These are phyloP conservation scores for Coemansia brasiliensis DNA, from an alignment of 192 early-diverging fungal genomes.

Conservation along the genomic window DNA sequence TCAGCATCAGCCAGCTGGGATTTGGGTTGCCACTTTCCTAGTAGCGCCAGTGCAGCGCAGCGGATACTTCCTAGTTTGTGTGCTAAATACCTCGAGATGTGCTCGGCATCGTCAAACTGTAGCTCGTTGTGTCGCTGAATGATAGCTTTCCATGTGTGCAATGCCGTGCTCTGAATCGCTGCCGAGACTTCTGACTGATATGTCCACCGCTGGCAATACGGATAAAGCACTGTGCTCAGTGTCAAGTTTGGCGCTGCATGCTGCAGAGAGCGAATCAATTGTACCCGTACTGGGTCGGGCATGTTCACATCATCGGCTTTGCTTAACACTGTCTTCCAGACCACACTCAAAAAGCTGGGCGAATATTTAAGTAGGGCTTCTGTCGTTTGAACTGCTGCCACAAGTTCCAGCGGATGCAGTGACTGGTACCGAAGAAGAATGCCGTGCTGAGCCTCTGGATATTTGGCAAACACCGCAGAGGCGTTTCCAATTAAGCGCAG, in stretches of 20 bases:
- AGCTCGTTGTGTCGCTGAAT: conserved; percentile 49
- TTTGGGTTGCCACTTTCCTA: conserved; percentile 29
- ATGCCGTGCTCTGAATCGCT: conserved; percentile 24
- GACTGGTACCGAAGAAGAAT: conserved; percentile 51
- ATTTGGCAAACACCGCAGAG: conserved; percentile 47
- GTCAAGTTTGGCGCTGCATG: conserved; percentile 47
- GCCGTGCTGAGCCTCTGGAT: conserved; percentile 55
- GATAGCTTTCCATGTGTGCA: conserved; percentile 30
- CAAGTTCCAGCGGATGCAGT: conserved; percentile 52
- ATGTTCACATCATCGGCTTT: conserved; percentile 31
- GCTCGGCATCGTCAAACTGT: conserved; percentile 25
- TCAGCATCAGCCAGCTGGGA: not conserved
- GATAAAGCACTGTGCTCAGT: conserved; percentile 39
- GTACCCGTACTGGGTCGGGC: conserved; percentile 36
- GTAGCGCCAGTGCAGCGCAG: conserved; percentile 23
- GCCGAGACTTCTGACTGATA: conserved; percentile 20
- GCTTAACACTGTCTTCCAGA: conserved; percentile 51
- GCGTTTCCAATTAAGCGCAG: conserved; percentile 53
- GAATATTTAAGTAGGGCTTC: conserved; percentile 48
- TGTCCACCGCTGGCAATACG: conserved; percentile 35
- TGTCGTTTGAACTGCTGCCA: conserved; percentile 49
- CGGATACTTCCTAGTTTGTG: conserved; percentile 18
- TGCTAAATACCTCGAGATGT: conserved; percentile 17
- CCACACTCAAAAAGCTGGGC: conserved; percentile 42
- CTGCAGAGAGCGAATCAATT: conserved; percentile 45